These are phyloP conservation scores for Harringtonia lauricola DNA, from an alignment of 2,329 filamentous ascomycete genomes.

Conservation along the genomic window DNA sequence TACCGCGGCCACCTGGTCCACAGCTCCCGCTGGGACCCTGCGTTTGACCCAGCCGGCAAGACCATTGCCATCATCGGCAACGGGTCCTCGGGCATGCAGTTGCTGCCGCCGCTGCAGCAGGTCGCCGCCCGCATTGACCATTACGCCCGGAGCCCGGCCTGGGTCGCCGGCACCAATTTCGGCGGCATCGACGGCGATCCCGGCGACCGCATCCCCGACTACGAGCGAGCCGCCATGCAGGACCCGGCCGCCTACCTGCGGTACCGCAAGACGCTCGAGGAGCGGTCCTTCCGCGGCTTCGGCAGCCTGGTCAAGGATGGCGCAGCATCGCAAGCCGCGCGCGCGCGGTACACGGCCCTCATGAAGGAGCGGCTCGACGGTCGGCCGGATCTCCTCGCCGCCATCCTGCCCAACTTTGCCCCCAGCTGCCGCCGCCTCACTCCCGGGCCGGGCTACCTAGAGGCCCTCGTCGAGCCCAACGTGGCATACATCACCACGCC, in stretches of 20 bases:
- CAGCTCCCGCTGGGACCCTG: background rate
- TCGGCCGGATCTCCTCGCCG: constrained; percentile 3
- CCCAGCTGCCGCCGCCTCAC: constrained; percentile 16
- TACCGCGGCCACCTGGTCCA: constrained; percentile 4
- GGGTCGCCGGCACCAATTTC: constrained; percentile 6
- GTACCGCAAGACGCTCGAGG: constrained; percentile 1
- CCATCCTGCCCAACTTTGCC: constrained; percentile 12
- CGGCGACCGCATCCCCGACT: background rate
- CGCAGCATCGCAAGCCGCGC: background rate
- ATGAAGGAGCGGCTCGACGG: constrained; percentile 6
- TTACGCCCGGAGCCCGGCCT: constrained; percentile 6
- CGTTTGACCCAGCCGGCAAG: constrained; percentile 4
- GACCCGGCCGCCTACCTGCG: constrained; percentile 3
- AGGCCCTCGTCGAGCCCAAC: constrained; percentile 16
- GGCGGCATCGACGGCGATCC: background rate
- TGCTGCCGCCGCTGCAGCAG: constrained; percentile 1
- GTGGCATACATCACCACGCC: constrained; percentile 19
- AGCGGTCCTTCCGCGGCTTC: background rate
- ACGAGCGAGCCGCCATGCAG: background rate
- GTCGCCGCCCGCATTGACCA: constrained; percentile 5
- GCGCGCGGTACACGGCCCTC: background rate
- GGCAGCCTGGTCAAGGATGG: background rate
- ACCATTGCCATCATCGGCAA: constrained; percentile 11
- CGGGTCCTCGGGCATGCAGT: constrained; percentile 9
- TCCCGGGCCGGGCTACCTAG: constrained; percentile 16